Percentiles rank a stretch among this genome's conserved stretches.
phyloP scores from a whole-genome alignment of 2,329 filamentous ascomycete species.

The Phyllosticta citribraziliensis region DNA sequence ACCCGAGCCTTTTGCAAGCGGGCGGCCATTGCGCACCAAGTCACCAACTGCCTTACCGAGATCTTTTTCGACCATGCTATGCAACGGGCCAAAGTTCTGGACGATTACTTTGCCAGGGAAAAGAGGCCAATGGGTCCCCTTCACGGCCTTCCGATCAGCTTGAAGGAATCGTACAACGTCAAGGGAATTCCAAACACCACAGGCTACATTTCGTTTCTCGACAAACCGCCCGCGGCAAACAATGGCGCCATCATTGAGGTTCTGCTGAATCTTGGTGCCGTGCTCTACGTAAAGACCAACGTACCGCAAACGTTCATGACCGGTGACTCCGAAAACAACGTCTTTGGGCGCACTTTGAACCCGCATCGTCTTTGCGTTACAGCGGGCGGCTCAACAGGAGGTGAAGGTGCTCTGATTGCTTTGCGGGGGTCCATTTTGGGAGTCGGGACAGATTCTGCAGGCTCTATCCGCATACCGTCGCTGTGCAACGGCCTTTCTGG shows the following conservation, averaged over 20 bases:
- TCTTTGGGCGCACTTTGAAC: slow-evolving; percentile 54
- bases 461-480: slow-evolving; percentile 68
- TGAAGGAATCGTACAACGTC: slow-evolving; percentile 50
- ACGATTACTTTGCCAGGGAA: slow-evolving; percentile 26
- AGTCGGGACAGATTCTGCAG: slow-evolving; percentile 53
- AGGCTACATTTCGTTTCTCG: slow-evolving; percentile 43
- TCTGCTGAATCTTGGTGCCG: slow-evolving; percentile 33
- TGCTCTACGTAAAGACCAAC: slow-evolving; percentile 46
- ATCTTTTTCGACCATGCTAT: slow-evolving; percentile 35
- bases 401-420: slow-evolving; percentile 51
- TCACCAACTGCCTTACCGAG: slow-evolving; percentile 36
- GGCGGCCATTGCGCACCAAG: slow-evolving; percentile 48
- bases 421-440: slow-evolving; percentile 51
- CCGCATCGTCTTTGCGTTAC: slow-evolving; percentile 51
- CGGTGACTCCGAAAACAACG: slow-evolving; percentile 48
- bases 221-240: slow-evolving; percentile 17
- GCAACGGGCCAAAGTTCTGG: slow-evolving; percentile 27
- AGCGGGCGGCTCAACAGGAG: slow-evolving; percentile 56
- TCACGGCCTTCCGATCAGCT: slow-evolving; percentile 31
- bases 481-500: slow-evolving; percentile 51
- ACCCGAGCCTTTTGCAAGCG: slow-evolving; percentile 45
- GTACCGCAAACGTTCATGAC: slow-evolving; percentile 39
- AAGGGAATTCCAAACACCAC: slow-evolving; percentile 48
- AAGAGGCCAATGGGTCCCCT: slow-evolving; percentile 39
- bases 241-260: slow-evolving; percentile 29